These are phyloP conservation scores for Camelina hispida DNA, from an alignment of 345 rosid species.

Conservation along the genomic window DNA sequence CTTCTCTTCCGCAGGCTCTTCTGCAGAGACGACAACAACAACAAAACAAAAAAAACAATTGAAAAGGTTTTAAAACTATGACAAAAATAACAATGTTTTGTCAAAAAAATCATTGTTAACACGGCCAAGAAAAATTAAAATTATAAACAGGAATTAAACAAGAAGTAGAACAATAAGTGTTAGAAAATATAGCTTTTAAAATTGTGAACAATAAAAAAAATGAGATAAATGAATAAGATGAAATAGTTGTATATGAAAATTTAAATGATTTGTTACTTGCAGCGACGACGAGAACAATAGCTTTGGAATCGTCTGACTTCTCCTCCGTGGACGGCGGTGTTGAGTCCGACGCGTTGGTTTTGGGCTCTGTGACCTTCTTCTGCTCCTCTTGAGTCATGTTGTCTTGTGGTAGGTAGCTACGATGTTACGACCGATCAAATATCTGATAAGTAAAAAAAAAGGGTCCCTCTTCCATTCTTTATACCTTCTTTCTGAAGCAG, in stretches of 20 bases:
- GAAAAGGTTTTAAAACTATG: neutral
- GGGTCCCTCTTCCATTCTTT: no score
- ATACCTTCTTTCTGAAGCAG: no score
- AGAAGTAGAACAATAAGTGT: neutral
- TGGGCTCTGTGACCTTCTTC: constrained; percentile 9
- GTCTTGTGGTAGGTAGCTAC: neutral
- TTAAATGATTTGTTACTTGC: constrained; percentile 28
- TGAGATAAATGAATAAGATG: neutral
- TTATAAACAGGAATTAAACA: neutral
- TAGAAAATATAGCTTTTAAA: neutral
- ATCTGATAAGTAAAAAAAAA: no score
- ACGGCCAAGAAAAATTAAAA: neutral
- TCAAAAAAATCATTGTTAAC: neutral
- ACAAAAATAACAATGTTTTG: neutral
- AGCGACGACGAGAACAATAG: constrained; percentile 37
- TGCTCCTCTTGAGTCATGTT: constrained; percentile 42
- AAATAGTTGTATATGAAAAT: neutral
- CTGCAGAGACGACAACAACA: neutral
- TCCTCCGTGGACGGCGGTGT: constrained; percentile 28
- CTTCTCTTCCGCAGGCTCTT: constrained; percentile 35
- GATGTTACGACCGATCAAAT: neutral
- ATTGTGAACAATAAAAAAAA: neutral
- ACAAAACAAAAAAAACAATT: neutral
- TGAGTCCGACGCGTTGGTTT: neutral
- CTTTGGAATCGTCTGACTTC: constrained; percentile 41